Percentiles rank a stretch among this genome's conserved stretches.
Evolutionary conservation across 306 rosid species (phyloP).

Genomic region (Cercis canadensis): DNA sequence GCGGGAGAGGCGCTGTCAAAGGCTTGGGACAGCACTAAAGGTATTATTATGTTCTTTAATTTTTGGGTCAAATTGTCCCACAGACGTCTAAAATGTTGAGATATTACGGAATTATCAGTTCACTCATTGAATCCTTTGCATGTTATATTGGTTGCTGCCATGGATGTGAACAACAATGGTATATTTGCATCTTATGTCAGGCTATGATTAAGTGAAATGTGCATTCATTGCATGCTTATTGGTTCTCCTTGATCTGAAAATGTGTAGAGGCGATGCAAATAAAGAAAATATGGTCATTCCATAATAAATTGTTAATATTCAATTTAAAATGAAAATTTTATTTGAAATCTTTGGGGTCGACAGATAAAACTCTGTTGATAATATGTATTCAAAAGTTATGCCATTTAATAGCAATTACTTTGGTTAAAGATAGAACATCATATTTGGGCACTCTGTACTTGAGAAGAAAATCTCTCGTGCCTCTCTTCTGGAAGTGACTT

Average conservation of each 20-base stretch:
- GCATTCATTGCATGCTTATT: no score
- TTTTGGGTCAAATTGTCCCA: no score
- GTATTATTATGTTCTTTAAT: conserved; percentile 35
- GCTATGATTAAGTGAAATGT: no score
- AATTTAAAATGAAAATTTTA: no score
- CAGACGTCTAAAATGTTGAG: not conserved
- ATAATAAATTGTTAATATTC: no score
- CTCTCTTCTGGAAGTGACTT: conserved; percentile 20
- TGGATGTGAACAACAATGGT: not conserved
- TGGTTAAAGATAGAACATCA: conserved; percentile 13
- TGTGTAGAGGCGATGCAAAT: no score
- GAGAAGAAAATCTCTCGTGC: conserved; percentile 16
- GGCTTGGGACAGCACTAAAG: conserved; percentile 92
- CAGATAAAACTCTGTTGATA: no score
- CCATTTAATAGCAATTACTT: conserved; percentile 10
- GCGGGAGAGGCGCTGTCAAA: conserved; percentile 73
- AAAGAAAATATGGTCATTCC: no score
- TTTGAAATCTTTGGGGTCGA: no score
- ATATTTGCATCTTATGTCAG: not conserved
- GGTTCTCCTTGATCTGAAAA: no score
- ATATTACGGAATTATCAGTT: not conserved
- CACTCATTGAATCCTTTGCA: not conserved
- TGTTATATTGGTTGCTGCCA: conserved; percentile 29
- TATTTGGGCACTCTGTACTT: conserved; percentile 7
- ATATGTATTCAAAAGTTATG: no score